phyloP scores from a whole-genome alignment of 1,284 basidiomycete genomes.

The Heterobasidion irregulare region DNA sequence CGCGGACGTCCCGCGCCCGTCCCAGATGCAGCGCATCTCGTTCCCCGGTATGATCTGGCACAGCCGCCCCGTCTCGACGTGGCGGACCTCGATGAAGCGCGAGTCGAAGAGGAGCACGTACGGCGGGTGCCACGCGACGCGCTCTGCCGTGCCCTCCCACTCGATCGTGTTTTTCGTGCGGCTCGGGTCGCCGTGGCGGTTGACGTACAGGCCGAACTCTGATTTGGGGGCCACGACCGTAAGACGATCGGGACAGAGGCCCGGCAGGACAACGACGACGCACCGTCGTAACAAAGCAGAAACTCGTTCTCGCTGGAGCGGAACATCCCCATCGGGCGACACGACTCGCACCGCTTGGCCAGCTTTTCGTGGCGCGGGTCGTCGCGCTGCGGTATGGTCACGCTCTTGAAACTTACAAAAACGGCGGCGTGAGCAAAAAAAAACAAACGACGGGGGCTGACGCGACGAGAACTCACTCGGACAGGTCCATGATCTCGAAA shows the following conservation, averaged over 20 bases:
- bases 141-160: constrained; percentile 91
- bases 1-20: constrained; percentile 55
- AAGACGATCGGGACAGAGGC: constrained; percentile 5
- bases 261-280: constrained; percentile 14
- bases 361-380: constrained; percentile 68
- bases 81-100: constrained; percentile 89
- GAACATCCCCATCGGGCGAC: constrained; percentile 89
- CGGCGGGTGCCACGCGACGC: constrained; percentile 82
- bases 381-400: constrained; percentile 77
- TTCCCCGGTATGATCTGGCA: constrained; percentile 82
- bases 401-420: constrained; percentile 69
- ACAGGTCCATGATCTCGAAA: constrained; percentile 96
- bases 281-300: constrained; percentile 87
- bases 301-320: constrained; percentile 84
- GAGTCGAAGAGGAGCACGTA: constrained; percentile 88
- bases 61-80: constrained; percentile 78
- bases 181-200: constrained; percentile 82
- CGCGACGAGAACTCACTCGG: constrained; percentile 49
- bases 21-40: constrained; percentile 85
- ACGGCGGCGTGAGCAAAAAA: constrained; percentile 3
- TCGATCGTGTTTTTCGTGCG: constrained; percentile 73
- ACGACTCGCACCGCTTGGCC: constrained; percentile 75
- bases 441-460: background rate
- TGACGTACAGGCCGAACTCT: constrained; percentile 91
- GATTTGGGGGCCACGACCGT: background rate